Base-by-base conservation (phyloP, 805 yeast species). In the Starmerella etchellsii region DNA sequence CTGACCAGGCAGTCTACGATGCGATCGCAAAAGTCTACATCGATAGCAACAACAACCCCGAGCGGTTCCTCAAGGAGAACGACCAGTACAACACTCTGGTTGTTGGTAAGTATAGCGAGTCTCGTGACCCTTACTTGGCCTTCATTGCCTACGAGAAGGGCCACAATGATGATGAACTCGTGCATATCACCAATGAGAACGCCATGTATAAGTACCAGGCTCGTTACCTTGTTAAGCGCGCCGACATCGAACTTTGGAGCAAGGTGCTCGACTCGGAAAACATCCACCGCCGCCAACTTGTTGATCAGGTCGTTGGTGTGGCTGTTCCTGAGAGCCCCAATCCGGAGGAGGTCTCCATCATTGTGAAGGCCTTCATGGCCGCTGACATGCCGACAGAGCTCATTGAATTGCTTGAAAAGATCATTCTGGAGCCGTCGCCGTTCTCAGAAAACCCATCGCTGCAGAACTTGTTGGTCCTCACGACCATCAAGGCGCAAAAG, bases 141-240 rank as follows among this genome's bases (percentile, higher is more conserved):
- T 91, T 84, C 63, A 91, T 91, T 65, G 94, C 95, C 39, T 91
- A 91, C 64, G 94, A 93, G 47, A 88, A 87, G 66, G 99, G 99
- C 58, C 68, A 71, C 40, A 87, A 88, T 55, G 95, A 91, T 60
- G 78, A 70, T 43, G 98, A 91, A 61, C 73, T 91, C 56, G 74
- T 91, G 55, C 70, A 74, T 57, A 85, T 91, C 62, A 91, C 98
- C 51, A 91, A 91, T 62, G 97, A 91, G 57, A 91, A 91, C 62
- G 74, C 91, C 54, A 91, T 91, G 99, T 91, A 81, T 73, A 91
- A 91, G 63, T 88, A 91, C 65, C 98, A 91, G 69, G 97, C 97
- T n/a, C 78, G 97, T 62, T 91, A 91, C 60, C 70, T 91, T 54
- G 72, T 91, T 53, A 69, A 75, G 46, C 81, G 94, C 61, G 83